phyloP scores from a whole-genome alignment of 352 stramenopile species.

The Saprolegnia parasitica region DNA sequence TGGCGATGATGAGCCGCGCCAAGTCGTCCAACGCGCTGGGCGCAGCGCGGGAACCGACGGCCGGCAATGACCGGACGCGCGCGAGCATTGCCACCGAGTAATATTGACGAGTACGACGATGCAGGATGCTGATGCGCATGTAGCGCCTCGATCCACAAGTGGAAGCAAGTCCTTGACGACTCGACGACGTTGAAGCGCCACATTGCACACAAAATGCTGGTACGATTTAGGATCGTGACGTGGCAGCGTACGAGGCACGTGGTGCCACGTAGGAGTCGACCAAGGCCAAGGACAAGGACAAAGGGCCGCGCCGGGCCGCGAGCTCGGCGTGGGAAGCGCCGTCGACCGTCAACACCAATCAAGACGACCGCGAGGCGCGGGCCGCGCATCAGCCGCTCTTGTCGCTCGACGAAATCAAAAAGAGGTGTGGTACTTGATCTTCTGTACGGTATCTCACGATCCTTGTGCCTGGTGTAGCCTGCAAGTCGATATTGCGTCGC shows the following conservation, averaged over 20 bases:
- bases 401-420: constrained; percentile 46
- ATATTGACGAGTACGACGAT: not conserved
- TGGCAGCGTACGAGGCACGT: not conserved
- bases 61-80: not conserved
- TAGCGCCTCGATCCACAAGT: constrained; percentile 22
- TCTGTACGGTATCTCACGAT: not conserved
- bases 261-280: constrained; percentile 2
- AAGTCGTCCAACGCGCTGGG: not conserved
- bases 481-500: constrained; percentile 55
- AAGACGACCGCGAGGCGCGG: not conserved
- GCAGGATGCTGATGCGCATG: not conserved
- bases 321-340: constrained; percentile 1
- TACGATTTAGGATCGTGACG: not conserved
- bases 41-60: not conserved
- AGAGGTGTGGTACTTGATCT: constrained; percentile 31
- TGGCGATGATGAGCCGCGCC: not conserved
- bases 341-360: not conserved
- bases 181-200: constrained; percentile 22
- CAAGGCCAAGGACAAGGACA: constrained; percentile 3
- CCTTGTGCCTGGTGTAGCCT: constrained; percentile 39
- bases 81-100: not conserved
- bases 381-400: constrained; percentile 1
- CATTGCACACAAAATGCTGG: constrained; percentile 21
- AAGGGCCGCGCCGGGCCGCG: not conserved
- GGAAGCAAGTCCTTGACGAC: constrained; percentile 25